Evolutionary conservation across 2,329 filamentous ascomycete genomes (phyloP).

Genomic region (Sphaerulina musiva): DNA sequence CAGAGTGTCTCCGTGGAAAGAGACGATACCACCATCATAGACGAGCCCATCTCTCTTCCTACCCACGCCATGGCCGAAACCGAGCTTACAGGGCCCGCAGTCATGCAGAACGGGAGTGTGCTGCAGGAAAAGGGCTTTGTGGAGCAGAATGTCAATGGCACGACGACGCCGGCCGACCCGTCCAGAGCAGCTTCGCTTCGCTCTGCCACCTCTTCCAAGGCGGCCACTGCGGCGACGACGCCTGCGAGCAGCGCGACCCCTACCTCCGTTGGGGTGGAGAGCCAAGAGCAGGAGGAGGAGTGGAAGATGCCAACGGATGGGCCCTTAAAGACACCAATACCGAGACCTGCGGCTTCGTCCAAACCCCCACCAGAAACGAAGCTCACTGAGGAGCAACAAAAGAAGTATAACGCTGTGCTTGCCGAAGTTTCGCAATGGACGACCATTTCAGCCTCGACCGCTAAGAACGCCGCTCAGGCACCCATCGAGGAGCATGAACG

Average conservation of each 20-base stretch:
- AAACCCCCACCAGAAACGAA: slow-evolving; percentile 50
- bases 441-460: slow-evolving; percentile 58
- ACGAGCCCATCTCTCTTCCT: background rate
- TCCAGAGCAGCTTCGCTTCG: slow-evolving; percentile 25
- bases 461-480: slow-evolving; percentile 51
- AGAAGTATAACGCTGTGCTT: slow-evolving; percentile 75
- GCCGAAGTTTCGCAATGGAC: slow-evolving; percentile 64
- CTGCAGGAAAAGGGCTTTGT: background rate
- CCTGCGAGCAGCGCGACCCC: slow-evolving; percentile 14
- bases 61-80: slow-evolving; percentile 7
- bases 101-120: slow-evolving; percentile 1
- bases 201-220: slow-evolving; percentile 26
- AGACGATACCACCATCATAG: background rate
- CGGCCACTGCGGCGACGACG: slow-evolving; percentile 21
- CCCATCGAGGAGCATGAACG: slow-evolving; percentile 73
- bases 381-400: slow-evolving; percentile 68
- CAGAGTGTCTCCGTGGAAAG: background rate
- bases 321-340: slow-evolving; percentile 32
- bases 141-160: slow-evolving; percentile 4
- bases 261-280: slow-evolving; percentile 22
- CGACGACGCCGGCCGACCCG: background rate
- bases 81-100: background rate
- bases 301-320: slow-evolving; percentile 27
- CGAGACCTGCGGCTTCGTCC: slow-evolving; percentile 41
- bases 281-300: slow-evolving; percentile 16